phyloP scores from a whole-genome alignment of 2,329 filamentous ascomycete species.

The Penicillium sp. region DNA sequence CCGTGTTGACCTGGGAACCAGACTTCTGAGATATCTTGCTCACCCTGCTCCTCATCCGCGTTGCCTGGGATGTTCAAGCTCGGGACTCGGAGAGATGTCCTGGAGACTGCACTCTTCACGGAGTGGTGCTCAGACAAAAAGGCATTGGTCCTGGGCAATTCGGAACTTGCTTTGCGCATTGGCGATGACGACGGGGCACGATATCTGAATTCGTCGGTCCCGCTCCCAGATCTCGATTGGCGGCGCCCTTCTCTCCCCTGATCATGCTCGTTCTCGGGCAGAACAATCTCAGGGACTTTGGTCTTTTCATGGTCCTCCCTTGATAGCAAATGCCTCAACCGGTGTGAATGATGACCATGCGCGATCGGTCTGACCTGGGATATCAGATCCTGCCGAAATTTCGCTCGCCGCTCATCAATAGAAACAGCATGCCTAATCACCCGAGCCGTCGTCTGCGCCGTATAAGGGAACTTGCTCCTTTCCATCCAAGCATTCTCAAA shows the following conservation, averaged over 20 bases:
- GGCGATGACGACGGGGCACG: slow-evolving; percentile 15
- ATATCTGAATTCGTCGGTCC: slow-evolving; percentile 13
- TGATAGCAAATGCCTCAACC: slow-evolving; percentile 11
- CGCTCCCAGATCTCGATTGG: background rate
- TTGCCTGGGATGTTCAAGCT: background rate
- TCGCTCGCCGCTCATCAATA: slow-evolving; percentile 61
- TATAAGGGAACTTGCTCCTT: slow-evolving; percentile 70
- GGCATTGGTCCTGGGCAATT: slow-evolving; percentile 4
- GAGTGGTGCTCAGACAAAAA: slow-evolving; percentile 12
- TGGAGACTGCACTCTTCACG: slow-evolving; percentile 15
- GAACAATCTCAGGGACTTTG: slow-evolving; percentile 14
- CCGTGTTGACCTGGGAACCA: slow-evolving; percentile 73
- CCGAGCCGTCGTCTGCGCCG: slow-evolving; percentile 55
- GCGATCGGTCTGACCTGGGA: slow-evolving; percentile 41
- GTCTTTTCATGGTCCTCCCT: slow-evolving; percentile 6
- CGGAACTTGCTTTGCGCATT: slow-evolving; percentile 8
- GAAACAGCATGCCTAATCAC: slow-evolving; percentile 60
- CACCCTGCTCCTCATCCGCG: slow-evolving; percentile 7
- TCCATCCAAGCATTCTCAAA: slow-evolving; percentile 75
- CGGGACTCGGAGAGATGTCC: slow-evolving; percentile 12
- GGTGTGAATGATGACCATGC: slow-evolving; percentile 25
- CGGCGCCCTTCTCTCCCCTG: background rate
- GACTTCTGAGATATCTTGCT: slow-evolving; percentile 72
- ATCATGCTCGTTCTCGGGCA: background rate
- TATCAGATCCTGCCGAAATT: slow-evolving; percentile 57